Base-by-base conservation (phyloP, 208 protist genomes). In the Plasmodiophora brassicae region DNA sequence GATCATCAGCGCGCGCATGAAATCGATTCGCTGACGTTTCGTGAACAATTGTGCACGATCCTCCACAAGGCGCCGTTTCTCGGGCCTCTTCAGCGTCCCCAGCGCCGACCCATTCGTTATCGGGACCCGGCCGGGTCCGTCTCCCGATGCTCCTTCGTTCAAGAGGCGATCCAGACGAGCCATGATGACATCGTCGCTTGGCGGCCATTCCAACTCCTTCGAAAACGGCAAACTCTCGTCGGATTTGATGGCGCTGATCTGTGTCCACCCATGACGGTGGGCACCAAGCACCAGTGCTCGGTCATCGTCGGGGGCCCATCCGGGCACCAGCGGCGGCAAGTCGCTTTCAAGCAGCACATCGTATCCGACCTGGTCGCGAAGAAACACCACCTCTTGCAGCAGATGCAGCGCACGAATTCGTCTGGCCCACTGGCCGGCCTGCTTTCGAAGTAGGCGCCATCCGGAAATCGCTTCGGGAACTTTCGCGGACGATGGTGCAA, bases 1-100 rank as follows among this genome's bases (percentile, higher is more conserved):
- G n/a, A 78, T 32, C 65, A 78, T 78, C 65, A 78, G n/a, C 14
- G 65, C 5, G 10, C 65, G 65, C 65, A 78, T 78, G 65, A 78
- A 78, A 78, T 78, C 65, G 5, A 78, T 38, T 36, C 65, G 65
- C n/a, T 78, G 65, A 14, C 65, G 32, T 78, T 78, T 78, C n/a
- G 65, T 78, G 65, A 78, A 78, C 65, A 78, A 38, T 38, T 78
- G 65, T 38, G n/a, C 32, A 14, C n/a, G 5, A 14, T 78, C 65
- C n/a, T 78, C 65, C 5, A 14, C 65, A 5, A 38, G 20, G 14
- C 10, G n/a, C n/a, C n/a, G 32, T n/a, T n/a, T n/a, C n/a, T n/a
- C n/a, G n/a, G n/a, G n/a, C n/a, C n/a, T n/a, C n/a, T n/a, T n/a
- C 20, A 57, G 14, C 20, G 50, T 25, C 20, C 50, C 50, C n/a